Base-by-base conservation (phyloP, 2,329 filamentous ascomycete genomes). In the Alternaria triticimaculans region DNA sequence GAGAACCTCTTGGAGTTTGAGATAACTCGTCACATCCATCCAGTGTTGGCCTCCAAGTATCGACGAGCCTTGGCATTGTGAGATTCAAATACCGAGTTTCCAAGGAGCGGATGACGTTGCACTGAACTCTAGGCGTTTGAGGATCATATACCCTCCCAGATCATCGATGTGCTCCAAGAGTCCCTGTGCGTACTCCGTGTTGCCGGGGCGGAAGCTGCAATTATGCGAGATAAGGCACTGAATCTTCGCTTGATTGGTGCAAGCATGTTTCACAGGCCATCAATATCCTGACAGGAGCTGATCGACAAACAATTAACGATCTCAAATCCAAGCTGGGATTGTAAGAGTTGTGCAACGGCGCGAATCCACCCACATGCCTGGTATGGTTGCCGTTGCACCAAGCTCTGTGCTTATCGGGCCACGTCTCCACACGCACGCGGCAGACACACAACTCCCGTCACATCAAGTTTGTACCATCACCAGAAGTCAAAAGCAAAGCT, bases 151-250 rank as follows among this genome's bases (percentile, higher is more conserved):
- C 18, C 43, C 45, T 53, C 44, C 23, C 44, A 62, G 10, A 48
- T 56, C 37, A 15, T 20, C 20, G 12, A 41, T 48, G 7, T 41
- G 20, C 23, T 9, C 33, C 21, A 48, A 46, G 45, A 50, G 28
- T 18, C 25, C 25, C 18, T 23, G 14, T 45, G 26, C 10, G 14
- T 28, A 50, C 44, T 15, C 15, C 7, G 9, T 60, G 20, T 30
- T 37, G 6, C 30, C 33, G n/a, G 25, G 18, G 50, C 21, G 21
- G n/a, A 45, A 12, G 23, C 33, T 50, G 25, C 43, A 33, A 37
- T 63, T 37, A 66, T 66, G 66, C 62, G 96, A 72, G 73, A 77
- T 75, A 75, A 77, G 69, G 66, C 66, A 68, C 53, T 71, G 56
- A 66, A 43, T 60, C 54, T 30, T 18, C 18, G 20, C 43, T 51